These are phyloP conservation scores for Fusarium oxysporum DNA, from an alignment of 2,329 filamentous ascomycete species.

Conservation along the genomic window DNA sequence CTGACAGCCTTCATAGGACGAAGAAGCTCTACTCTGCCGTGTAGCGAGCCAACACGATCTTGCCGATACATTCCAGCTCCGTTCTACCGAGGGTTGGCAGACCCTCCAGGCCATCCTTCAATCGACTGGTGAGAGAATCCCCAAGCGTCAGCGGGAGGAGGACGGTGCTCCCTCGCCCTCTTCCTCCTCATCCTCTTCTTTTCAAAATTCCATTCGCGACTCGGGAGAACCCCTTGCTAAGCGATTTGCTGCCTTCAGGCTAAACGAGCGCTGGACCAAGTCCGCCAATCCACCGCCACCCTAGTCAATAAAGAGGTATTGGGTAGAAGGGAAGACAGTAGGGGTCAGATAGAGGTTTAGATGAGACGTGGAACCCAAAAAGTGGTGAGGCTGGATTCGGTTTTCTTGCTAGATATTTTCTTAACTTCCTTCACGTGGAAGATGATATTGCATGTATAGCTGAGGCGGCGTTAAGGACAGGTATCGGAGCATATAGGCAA, in stretches of 20 bases:
- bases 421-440: slow-evolving; percentile 21
- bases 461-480: slow-evolving; percentile 36
- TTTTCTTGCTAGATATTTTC: slow-evolving; percentile 16
- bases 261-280: slow-evolving; percentile 57
- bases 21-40: slow-evolving; percentile 86
- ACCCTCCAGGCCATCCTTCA: slow-evolving; percentile 92
- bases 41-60: slow-evolving; percentile 86
- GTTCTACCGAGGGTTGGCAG: slow-evolving; percentile 91
- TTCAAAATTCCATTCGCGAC: slow-evolving; percentile 47
- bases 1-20: slow-evolving; percentile 71
- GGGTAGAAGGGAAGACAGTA: slow-evolving; percentile 2
- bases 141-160: slow-evolving; percentile 70
- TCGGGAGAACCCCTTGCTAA: slow-evolving; percentile 71
- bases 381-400: slow-evolving; percentile 5
- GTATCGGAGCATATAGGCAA: slow-evolving; percentile 30
- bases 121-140: slow-evolving; percentile 96
- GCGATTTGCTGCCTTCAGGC: slow-evolving; percentile 74
- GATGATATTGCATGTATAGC: slow-evolving; percentile 31
- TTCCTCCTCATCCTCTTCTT: slow-evolving; percentile 45
- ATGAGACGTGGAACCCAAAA: not conserved
- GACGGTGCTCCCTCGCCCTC: slow-evolving; percentile 49
- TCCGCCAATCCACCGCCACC: slow-evolving; percentile 42
- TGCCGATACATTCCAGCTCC: slow-evolving; percentile 83
- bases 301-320: slow-evolving; percentile 31
- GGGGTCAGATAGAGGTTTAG: not conserved